Conservation (phyloP, 2,329 filamentous ascomycete genomes). For the Ascochyta koolunga region DNA sequence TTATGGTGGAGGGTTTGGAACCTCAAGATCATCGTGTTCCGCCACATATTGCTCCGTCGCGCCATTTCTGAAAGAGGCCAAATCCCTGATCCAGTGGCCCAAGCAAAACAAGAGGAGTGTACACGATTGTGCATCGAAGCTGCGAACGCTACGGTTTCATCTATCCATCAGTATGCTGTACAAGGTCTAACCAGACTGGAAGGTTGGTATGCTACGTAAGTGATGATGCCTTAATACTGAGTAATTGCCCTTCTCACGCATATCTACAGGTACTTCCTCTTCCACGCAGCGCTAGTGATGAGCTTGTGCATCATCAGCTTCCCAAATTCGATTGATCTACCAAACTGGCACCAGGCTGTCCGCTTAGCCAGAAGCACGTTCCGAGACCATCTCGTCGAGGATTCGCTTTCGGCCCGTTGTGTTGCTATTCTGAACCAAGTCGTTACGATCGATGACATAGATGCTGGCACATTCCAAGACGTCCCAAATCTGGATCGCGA, state of each 20-base stretch:
- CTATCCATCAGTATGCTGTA: slow-evolving; percentile 29
- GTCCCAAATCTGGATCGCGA: slow-evolving; percentile 25
- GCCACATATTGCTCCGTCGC: slow-evolving; percentile 30
- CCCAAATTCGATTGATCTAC: slow-evolving; percentile 20
- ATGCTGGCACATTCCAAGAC: slow-evolving; percentile 24
- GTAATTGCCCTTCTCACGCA: background rate
- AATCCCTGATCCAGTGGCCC: slow-evolving; percentile 24
- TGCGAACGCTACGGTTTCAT: slow-evolving; percentile 32
- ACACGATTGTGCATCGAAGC: slow-evolving; percentile 32
- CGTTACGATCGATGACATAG: slow-evolving; percentile 26
- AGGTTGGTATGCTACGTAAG: slow-evolving; percentile 37
- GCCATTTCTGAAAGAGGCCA: slow-evolving; percentile 31
- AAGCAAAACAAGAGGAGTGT: slow-evolving; percentile 29
- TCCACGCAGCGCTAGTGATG: slow-evolving; percentile 33
- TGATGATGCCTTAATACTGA: background rate
- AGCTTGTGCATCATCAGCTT: slow-evolving; percentile 35
- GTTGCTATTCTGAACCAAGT: slow-evolving; percentile 34
- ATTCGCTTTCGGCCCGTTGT: slow-evolving; percentile 34
- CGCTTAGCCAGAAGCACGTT: slow-evolving; percentile 29
- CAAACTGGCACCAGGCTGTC: slow-evolving; percentile 30
- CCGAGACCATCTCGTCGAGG: slow-evolving; percentile 27
- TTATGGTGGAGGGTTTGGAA: slow-evolving; percentile 38
- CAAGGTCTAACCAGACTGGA: slow-evolving; percentile 28
- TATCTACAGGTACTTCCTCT: slow-evolving; percentile 28
- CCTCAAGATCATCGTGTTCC: slow-evolving; percentile 34